Conservation (phyloP, 2,329 filamentous ascomycete genomes). For the Sclerotinia glacialis region DNA sequence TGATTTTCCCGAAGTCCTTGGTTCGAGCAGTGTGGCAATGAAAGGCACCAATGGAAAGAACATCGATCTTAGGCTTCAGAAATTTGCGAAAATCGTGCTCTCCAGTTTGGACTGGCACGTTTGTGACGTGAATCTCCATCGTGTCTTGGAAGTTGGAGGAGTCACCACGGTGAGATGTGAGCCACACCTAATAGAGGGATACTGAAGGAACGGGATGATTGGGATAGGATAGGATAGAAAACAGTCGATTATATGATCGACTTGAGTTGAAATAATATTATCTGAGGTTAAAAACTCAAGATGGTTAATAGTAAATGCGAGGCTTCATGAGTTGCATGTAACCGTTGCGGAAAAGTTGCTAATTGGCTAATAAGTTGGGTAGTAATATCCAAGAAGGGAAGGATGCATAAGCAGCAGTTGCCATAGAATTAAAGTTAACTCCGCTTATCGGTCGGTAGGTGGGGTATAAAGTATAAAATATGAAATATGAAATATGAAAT, state of each 20-base stretch:
- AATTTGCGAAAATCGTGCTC: constrained; percentile 44
- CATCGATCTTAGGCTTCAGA: constrained; percentile 42
- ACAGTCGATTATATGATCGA: neutral
- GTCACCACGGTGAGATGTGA: neutral
- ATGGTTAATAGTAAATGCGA: neutral
- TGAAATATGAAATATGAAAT: no score
- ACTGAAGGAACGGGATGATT: neutral
- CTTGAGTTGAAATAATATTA: neutral
- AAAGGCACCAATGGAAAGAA: constrained; percentile 44
- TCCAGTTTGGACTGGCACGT: constrained; percentile 44
- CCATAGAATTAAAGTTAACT: neutral
- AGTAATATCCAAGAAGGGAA: neutral
- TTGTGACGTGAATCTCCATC: constrained; percentile 49
- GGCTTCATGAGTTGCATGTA: neutral
- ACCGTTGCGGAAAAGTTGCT: neutral
- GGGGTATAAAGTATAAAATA: no score
- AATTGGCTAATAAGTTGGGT: neutral
- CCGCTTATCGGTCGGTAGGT: neutral
- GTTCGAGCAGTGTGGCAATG: constrained; percentile 45
- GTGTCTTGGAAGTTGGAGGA: neutral
- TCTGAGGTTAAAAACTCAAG: neutral
- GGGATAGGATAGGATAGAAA: neutral
- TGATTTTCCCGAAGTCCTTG: constrained; percentile 46
- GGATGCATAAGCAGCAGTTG: neutral
- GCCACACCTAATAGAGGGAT: neutral